Evolutionary conservation across 768 basidiomycete species (phyloP), one percentile per base, ranked within the genome.

Genomic region (Hericium coralloides): DNA sequence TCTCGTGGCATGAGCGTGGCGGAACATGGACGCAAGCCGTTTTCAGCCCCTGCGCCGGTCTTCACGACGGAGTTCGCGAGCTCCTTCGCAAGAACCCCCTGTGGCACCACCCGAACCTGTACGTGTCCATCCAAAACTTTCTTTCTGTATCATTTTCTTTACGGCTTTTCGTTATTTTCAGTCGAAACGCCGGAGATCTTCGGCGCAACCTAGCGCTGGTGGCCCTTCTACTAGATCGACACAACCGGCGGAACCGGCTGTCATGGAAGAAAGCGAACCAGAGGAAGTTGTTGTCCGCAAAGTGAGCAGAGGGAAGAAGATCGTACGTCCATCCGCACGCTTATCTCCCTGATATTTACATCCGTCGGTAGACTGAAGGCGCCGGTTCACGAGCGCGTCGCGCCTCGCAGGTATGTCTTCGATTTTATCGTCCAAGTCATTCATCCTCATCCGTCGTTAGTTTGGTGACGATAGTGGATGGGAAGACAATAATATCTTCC

Each of bases 401-500:
- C 38, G 73, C 77, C 12, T 84, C 85, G 20, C 59, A 66, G 37
- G 59, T 58, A 52, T 47, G 15, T 17, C 55, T 26, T 4, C 20
- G 39, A 56, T 49, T 20, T 49, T 6, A 12, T 49, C 31, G 52
- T 38, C 12, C 31, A 23, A 55, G 43, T 45, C 43, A 1, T 2
- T 36, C 26, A 12, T 25, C 12, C 49, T 50, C 23, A 25, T 10
- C 20, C 25, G 45, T 18, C 58, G 54, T 25, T 38, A 75, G 72
- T 20, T 66, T 57, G 71, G 66, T 23, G 85, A 88, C 39, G 88
- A 89, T 54, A 91, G 89, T 63, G 89, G 88, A 37, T 92, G 90
- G 89, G 90, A 92, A 65, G 90, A 92, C 61, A 91, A 90, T 65
- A 92, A 93, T 60, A 82, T 91, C 26, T 93, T 93, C 68, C 90